These are phyloP conservation scores for Acanthamoeba healyi DNA, from an alignment of 208 protist genomes.

Conservation along the genomic window DNA sequence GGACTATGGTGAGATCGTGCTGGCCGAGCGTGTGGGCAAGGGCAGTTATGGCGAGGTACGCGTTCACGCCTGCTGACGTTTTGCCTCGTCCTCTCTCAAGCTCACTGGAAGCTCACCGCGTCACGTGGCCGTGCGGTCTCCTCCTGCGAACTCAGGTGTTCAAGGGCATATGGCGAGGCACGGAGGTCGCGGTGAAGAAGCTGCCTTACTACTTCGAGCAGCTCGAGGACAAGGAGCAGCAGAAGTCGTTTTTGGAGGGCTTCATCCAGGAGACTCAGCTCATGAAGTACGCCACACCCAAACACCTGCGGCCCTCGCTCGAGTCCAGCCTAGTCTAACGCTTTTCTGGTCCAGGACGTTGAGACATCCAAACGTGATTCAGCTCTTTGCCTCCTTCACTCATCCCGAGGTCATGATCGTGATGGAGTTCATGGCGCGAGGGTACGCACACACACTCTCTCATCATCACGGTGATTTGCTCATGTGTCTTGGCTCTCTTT, in stretches of 20 bases:
- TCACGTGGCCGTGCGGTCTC: background rate
- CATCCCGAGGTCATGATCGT: slow-evolving; percentile 72
- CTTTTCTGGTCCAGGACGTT: slow-evolving; percentile 25
- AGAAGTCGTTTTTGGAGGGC: slow-evolving; percentile 55
- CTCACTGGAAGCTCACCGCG: background rate
- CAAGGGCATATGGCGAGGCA: slow-evolving; percentile 66
- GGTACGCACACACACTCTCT: background rate
- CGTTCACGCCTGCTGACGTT: background rate
- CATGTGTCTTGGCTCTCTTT: background rate
- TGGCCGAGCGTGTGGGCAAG: slow-evolving; percentile 64
- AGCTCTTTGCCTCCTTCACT: slow-evolving; percentile 65
- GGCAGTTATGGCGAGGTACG: slow-evolving; percentile 74
- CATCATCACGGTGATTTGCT: background rate
- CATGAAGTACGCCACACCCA: slow-evolving; percentile 71
- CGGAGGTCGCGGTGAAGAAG: slow-evolving; percentile 74
- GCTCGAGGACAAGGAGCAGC: slow-evolving; percentile 69
- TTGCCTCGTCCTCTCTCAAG: background rate
- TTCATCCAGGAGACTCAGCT: slow-evolving; percentile 73
- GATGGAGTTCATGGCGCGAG: slow-evolving; percentile 70
- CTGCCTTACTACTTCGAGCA: slow-evolving; percentile 75
- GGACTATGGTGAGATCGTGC: slow-evolving; percentile 68
- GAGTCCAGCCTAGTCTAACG: background rate
- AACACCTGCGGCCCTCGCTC: background rate
- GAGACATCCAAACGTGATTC: slow-evolving; percentile 59
- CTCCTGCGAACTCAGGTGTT: slow-evolving; percentile 8